These are phyloP conservation scores for Geoglossum glabrum DNA, from an alignment of 495 filamentous ascomycete species.

Conservation along the genomic window DNA sequence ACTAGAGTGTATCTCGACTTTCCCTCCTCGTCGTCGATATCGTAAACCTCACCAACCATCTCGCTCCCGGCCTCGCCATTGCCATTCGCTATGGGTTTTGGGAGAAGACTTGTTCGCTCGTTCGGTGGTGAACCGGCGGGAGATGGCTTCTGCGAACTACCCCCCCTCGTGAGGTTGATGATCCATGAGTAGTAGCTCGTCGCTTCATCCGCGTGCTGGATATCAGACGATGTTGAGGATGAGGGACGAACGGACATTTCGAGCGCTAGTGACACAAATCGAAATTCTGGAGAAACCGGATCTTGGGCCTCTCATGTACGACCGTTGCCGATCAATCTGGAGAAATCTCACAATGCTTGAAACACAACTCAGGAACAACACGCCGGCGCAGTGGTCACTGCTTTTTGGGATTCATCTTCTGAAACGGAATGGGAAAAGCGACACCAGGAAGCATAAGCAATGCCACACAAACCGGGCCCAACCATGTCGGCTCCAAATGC, in stretches of 20 bases:
- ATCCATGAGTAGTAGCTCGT: background rate
- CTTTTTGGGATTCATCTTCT: background rate
- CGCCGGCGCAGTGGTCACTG: background rate
- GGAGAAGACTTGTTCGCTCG: conserved; percentile 1
- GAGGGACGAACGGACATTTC: background rate
- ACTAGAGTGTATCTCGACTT: conserved; percentile 11
- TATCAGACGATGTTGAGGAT: background rate
- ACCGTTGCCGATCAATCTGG: background rate
- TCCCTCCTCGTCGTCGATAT: background rate
- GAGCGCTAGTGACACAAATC: background rate
- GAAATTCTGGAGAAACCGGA: background rate
- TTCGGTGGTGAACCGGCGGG: background rate
- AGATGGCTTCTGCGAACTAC: background rate
- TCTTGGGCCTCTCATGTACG: background rate
- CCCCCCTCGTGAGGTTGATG: background rate
- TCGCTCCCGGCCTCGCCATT: background rate
- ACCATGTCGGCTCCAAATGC: background rate
- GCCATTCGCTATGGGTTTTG: background rate
- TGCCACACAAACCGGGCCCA: background rate
- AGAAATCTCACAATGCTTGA: background rate
- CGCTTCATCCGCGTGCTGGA: background rate
- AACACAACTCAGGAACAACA: background rate
- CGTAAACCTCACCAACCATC: background rate
- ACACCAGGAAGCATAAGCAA: background rate
- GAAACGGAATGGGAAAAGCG: background rate